Base-by-base conservation (phyloP, 768 basidiomycete genomes). In the Serendipita indica region DNA sequence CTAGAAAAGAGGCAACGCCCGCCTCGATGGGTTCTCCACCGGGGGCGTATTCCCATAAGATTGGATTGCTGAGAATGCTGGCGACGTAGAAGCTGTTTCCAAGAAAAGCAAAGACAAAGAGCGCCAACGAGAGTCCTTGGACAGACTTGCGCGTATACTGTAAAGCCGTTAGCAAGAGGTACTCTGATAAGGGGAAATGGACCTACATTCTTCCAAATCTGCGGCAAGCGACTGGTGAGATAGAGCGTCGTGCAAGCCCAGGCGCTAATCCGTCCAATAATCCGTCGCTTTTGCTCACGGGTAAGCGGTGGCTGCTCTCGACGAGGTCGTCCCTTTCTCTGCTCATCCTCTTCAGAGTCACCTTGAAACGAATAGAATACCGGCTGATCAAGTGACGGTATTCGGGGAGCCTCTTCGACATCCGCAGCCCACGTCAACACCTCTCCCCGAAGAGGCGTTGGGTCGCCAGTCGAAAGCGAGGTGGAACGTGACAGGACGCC, bases 131-230 rank as follows among this genome's bases (percentile, higher is more conserved):
- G 30, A 99, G 79, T 7, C 96, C 96, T 79, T 93, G 65, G 20
- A 65, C 63, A 5, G 67, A 67, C 3, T 62, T 58, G 13, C 68
- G 62, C 20, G 61, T 63, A 60, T 64, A 69, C 64, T 68, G 2
- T 3, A n/a, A 1, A 27, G 22, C 10, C 20, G 4, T 28, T 57
- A 5, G 30, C 32, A 56, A 13, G 6, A 7, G 13, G 20, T 5
- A 30, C 16, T 65, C 35, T 35, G 39, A 35, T 3, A 1, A 58
- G 58, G 57, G 39, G 25, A 20, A 27, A 33, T 34, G 28, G 39
- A 45, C 90, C 68, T 69, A 96, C 93, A 66, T 97, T 97, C 71
- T 93, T 94, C 96, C 96, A 98, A 62, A 99, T 96, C 69, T 99
- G 96, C 20, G 96, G 96, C 65, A 99, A 71, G 60, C 96, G 81